Base-by-base conservation (phyloP, 176 grass and related monocot species). In the Avena atlantica region DNA sequence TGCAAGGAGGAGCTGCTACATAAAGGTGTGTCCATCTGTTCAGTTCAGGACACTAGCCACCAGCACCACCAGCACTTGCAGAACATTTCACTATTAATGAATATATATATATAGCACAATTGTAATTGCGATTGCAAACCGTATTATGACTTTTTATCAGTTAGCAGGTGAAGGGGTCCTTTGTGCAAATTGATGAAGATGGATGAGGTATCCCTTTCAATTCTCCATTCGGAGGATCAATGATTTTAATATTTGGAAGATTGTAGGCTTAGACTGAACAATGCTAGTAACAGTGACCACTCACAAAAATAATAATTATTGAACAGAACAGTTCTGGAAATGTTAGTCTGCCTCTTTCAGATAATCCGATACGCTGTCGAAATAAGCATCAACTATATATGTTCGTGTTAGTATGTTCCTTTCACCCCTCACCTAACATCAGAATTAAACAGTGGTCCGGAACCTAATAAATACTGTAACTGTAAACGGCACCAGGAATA, bases 291-390 rank as follows among this genome's bases (percentile, higher is more conserved):
- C 9, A 48, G 48, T 60, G 65, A 49, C 12, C n/a, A 70, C 6
- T 27, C 3, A 45, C 55, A 24, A 47, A 20, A 20, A 57, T 29
- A 27, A 65, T 70, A 20, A 55, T 74, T 74, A 8, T 55, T 63
- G 70, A 62, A 51, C 27, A 40, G 45, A 21, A 74, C 56, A 82
- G 14, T 19, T 59, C 36, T 58, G 9, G 60, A 75, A 78, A 67
- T 81, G 81, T 75, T 91, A 66, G 67, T 45, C 34, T 87, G 80
- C 65, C 48, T 74, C 89, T 87, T 91, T 84, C 85, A 36, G 37
- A 23, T 68, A 66, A 60, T 29, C 14, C 19, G 61, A 73, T 74
- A 74, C 48, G 76, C 13, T 76, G 67, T 57, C 74, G 48, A 76
- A 48, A 83, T 71, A 70, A 53, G 55, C 55, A 16, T 57, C 17